Percentiles rank a stretch among this genome's conserved stretches.
phyloP scores from a whole-genome alignment of 352 stramenopile species.

The Globisporangium takayamanum region DNA sequence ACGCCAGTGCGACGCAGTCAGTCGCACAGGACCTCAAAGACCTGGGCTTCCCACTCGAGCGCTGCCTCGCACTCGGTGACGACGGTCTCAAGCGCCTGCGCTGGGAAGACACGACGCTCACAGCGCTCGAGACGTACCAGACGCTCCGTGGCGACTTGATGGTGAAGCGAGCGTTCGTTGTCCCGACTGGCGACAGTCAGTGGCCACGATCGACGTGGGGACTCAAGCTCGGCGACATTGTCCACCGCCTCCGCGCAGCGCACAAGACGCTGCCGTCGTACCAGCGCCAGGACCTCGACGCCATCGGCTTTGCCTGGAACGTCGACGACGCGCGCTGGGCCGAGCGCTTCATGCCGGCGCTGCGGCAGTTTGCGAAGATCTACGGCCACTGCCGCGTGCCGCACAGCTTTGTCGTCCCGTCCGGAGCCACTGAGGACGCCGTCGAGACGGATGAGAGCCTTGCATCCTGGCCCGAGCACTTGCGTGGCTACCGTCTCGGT shows the following conservation, averaged over 20 bases:
- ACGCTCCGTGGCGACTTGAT: neutral
- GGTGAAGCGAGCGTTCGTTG: slow-evolving; percentile 1
- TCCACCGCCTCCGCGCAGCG: neutral
- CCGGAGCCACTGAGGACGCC: no score
- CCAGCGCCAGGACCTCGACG: slow-evolving; percentile 2
- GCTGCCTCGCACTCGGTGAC: neutral
- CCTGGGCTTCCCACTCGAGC: neutral
- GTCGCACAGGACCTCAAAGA: neutral
- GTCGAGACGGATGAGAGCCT: no score
- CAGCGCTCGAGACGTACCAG: slow-evolving; percentile 4
- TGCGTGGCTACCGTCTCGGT: no score
- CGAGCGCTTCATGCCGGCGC: neutral
- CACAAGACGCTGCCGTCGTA: neutral
- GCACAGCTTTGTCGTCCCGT: neutral
- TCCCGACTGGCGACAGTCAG: slow-evolving; percentile 1
- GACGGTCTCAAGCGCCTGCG: neutral
- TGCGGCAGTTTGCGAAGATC: slow-evolving; percentile 7
- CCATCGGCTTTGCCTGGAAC: slow-evolving; percentile 7
- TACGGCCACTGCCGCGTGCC: neutral
- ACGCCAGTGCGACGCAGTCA: neutral
- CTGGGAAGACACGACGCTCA: neutral
- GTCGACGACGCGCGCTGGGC: neutral
- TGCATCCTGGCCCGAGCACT: no score
- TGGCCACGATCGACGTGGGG: slow-evolving; percentile 4
- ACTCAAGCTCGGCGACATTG: neutral